Conservation (phyloP, 176 grass and related monocot species). For the Alloteropsis semialata region DNA sequence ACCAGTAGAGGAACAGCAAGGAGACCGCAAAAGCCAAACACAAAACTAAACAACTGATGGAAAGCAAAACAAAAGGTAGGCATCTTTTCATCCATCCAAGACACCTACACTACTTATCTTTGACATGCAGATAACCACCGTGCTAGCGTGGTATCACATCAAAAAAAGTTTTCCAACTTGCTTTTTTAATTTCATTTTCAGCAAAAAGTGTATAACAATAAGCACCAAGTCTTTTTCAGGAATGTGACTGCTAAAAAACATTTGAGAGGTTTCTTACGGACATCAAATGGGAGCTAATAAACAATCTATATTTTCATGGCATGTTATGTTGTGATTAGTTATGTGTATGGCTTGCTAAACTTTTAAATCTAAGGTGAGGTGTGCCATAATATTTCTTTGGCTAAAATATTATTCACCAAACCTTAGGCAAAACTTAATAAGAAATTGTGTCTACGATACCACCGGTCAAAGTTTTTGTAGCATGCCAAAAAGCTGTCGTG, state of each 20-base stretch:
- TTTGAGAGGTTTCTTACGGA: background rate
- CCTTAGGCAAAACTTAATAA: no score
- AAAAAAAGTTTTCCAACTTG: background rate
- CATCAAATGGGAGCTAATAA: background rate
- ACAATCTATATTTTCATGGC: no score
- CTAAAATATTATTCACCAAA: no score
- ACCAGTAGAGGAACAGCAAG: slow-evolving; percentile 23
- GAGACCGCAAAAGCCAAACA: slow-evolving; percentile 2
- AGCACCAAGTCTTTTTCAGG: background rate
- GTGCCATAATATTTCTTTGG: no score
- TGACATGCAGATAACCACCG: background rate
- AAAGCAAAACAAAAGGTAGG: background rate
- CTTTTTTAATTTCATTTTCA: slow-evolving; percentile 8
- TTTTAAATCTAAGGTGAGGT: no score
- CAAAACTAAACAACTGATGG: background rate
- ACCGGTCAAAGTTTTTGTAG: no score
- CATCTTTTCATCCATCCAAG: background rate
- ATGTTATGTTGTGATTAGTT: no score
- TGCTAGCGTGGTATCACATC: slow-evolving; percentile 9
- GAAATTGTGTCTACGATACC: no score
- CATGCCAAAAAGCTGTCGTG: no score
- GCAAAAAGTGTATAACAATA: background rate
- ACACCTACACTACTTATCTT: background rate
- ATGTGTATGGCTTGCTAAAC: no score
- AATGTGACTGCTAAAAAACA: background rate